These are phyloP conservation scores for Coemansia guatemalensis DNA, from an alignment of 192 early-diverging fungal species.

Conservation along the genomic window DNA sequence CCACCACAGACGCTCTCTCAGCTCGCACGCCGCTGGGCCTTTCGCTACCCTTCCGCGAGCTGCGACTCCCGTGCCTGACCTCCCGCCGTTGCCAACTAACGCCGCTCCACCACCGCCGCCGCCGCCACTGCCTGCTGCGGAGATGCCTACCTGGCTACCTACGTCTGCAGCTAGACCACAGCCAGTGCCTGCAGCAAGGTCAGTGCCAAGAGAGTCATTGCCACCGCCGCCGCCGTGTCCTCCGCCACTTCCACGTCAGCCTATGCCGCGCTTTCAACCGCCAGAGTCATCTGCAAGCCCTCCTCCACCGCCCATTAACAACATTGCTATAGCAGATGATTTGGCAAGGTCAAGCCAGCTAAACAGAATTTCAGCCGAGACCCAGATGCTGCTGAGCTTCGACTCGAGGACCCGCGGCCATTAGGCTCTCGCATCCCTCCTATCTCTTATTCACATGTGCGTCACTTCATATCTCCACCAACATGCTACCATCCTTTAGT, in stretches of 20 bases:
- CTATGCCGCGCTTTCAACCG: constrained; percentile 50
- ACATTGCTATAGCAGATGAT: constrained; percentile 5
- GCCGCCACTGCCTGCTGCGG: constrained; percentile 33
- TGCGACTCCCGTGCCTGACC: constrained; percentile 4
- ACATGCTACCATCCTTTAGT: neutral
- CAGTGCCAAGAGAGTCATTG: constrained; percentile 8
- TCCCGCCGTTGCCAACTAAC: constrained; percentile 29
- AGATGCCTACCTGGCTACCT: constrained; percentile 44
- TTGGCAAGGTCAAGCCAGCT: constrained; percentile 5
- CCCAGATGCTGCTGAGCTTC: constrained; percentile 51
- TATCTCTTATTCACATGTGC: neutral
- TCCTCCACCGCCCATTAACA: constrained; percentile 6
- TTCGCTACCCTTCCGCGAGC: constrained; percentile 3
- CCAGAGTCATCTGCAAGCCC: neutral
- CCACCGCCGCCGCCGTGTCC: constrained; percentile 6
- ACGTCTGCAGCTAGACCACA: neutral
- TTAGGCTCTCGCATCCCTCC: neutral
- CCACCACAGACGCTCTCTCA: constrained; percentile 20
- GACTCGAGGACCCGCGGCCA: constrained; percentile 11
- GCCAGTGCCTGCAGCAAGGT: constrained; percentile 7
- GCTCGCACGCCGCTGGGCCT: constrained; percentile 15
- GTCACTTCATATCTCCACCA: neutral
- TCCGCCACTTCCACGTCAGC: constrained; percentile 34
- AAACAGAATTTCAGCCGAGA: constrained; percentile 36
- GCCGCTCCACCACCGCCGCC: neutral